phyloP scores from a whole-genome alignment of 179 eudicot genomes.

The Beta lomatogona region DNA sequence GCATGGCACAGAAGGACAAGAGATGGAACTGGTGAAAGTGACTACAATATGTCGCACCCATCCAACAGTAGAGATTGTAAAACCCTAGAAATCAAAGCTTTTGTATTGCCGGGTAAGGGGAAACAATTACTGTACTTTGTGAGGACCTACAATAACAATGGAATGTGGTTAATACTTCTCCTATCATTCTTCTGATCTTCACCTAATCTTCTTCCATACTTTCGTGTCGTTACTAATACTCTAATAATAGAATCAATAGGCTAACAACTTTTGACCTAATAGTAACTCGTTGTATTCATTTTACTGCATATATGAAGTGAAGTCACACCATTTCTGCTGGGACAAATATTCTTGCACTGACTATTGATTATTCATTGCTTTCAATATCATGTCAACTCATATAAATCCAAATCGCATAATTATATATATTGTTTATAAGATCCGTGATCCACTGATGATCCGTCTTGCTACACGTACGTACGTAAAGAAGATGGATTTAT shows the following conservation, averaged over 20 bases:
- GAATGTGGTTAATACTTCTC: constrained; percentile 5
- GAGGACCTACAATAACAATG: constrained; percentile 25
- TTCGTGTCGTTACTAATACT: constrained; percentile 7
- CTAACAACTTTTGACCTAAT: background rate
- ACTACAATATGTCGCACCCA: constrained; percentile 22
- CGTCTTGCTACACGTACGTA: too few species aligned
- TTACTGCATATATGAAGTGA: background rate
- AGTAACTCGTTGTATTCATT: background rate
- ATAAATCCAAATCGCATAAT: background rate
- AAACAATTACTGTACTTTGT: constrained; percentile 27
- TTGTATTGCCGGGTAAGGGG: constrained; percentile 27
- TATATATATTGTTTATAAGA: background rate
- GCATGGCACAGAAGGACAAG: constrained; percentile 33
- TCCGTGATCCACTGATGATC: too few species aligned
- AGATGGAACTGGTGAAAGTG: constrained; percentile 32
- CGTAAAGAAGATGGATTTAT: too few species aligned
- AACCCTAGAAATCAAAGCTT: constrained; percentile 28
- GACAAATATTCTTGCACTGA: background rate
- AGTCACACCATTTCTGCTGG: background rate
- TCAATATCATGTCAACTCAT: background rate
- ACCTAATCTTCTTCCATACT: constrained; percentile 18
- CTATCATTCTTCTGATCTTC: constrained; percentile 11
- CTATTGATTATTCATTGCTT: background rate
- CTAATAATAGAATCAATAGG: background rate
- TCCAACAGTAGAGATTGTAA: constrained; percentile 14